phyloP scores from a whole-genome alignment of 140 eudicot species.

The Bidens hawaiensis region DNA sequence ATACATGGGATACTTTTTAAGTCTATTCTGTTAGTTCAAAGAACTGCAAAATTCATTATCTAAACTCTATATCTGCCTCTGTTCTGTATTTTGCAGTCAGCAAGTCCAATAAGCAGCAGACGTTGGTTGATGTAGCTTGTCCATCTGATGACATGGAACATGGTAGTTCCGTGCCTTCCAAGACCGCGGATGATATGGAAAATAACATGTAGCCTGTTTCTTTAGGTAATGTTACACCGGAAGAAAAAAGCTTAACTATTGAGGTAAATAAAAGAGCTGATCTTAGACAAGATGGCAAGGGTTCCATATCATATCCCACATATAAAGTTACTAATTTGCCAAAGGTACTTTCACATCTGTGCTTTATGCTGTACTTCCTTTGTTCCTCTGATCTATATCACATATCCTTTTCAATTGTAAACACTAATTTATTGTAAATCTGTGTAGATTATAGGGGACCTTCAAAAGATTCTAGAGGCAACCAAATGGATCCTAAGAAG shows the following conservation, averaged over 20 bases:
- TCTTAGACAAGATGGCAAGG: slow-evolving; percentile 38
- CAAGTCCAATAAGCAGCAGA: slow-evolving; percentile 8
- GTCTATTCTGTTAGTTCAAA: slow-evolving; percentile 5
- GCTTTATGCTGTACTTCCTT: not conserved
- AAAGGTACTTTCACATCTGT: slow-evolving; percentile 23
- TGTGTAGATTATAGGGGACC: slow-evolving; percentile 41
- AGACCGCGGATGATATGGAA: slow-evolving; percentile 9
- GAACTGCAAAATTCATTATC: not conserved
- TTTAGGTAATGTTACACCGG: slow-evolving; percentile 24
- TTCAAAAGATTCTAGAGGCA: slow-evolving; percentile 29
- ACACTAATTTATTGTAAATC: not conserved
- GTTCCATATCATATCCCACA: slow-evolving; percentile 30
- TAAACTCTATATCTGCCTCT: not conserved
- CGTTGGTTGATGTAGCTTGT: slow-evolving; percentile 6
- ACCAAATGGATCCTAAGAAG: slow-evolving; percentile 23
- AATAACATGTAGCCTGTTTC: slow-evolving; percentile 13
- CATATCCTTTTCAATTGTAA: slow-evolving; percentile 3
- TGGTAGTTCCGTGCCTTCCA: slow-evolving; percentile 21
- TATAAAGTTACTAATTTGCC: slow-evolving; percentile 31
- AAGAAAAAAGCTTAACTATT: slow-evolving; percentile 50
- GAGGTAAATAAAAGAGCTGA: slow-evolving; percentile 44
- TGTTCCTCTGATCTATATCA: not conserved
- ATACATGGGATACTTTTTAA: not conserved
- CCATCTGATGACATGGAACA: slow-evolving; percentile 26
- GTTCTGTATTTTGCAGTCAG: slow-evolving; percentile 23